Evolutionary conservation across 1,139 yeast species (phyloP), one percentile per base, ranked within the genome.

Genomic region (Nematodospora anomalae): DNA sequence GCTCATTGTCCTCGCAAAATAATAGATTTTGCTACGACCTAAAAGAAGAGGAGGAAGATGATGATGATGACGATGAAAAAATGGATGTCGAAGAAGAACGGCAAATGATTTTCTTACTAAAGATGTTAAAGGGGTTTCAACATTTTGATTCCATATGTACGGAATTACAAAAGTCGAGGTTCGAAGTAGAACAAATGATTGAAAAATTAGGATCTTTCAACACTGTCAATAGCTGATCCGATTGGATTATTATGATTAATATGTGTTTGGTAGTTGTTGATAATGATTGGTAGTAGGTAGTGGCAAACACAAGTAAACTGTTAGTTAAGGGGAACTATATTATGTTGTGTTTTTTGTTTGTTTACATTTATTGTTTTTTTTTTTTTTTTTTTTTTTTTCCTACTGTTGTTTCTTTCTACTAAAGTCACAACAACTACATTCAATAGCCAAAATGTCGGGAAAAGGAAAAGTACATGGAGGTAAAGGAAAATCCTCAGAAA

Each of bases 401-500:
- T 32, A 33, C 33, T 28, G 33, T 32, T 36, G 39, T 36, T 36
- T 33, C 26, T 30, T 39, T 34, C 33, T 33, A 26, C 13, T 36
- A 35, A 37, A 24, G 24, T 16, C 12, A 16, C 16, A 11, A 32
- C 25, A 41, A 36, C 37, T 41, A 34, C 38, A 37, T 30, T 30
- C 27, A 26, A 16, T n/a, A n/a, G n/a, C 11, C 7, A n/a, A 26
- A 30, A 89, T 89, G 97, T 86, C 96, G 41, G 76, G 76, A 39
- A 71, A 71, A 55, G 97, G 97, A 52, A 90, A 90, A 79, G 95
- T 86, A 47, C 96, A 90, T 69, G 96, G 96, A 57, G 96, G 96
- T 58, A 89, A 89, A 66, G 96, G 96, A 50, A 89, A 89, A 58
- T 86, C 95, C 33, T 85, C 95, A 37, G 76, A 71, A 48, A 74